A percentile compares a stretch with the other conserved stretches of the same genome.
These are phyloP conservation scores for Helianthus tuberosus DNA, from an alignment of 129 eudicot species.

Conservation along the genomic window DNA sequence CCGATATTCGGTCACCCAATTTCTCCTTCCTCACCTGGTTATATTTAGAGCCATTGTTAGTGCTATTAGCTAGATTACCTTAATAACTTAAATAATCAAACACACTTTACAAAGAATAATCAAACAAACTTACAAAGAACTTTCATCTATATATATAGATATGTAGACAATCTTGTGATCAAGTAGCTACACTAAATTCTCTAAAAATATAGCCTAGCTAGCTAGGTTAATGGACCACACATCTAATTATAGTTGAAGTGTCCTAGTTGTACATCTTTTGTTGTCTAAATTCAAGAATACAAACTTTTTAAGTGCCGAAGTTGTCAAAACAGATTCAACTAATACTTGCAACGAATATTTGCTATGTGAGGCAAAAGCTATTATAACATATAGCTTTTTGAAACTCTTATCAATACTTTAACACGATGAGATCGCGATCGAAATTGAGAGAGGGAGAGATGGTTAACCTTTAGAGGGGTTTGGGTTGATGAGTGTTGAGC, in stretches of 20 bases:
- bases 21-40: constrained; percentile 92
- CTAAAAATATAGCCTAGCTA: neutral
- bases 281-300: constrained; percentile 5
- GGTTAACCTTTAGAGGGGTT: constrained; percentile 76
- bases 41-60: constrained; percentile 12
- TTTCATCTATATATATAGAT: neutral
- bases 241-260: constrained; percentile 17
- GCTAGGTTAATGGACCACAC: constrained; percentile 23
- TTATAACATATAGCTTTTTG: neutral
- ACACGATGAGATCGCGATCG: neutral
- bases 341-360: neutral
- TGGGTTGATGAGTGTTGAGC: constrained; percentile 69
- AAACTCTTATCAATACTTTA: neutral
- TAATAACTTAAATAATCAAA: neutral
- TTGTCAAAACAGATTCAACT: neutral
- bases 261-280: neutral
- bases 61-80: constrained; percentile 1
- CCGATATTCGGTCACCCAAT: constrained; percentile 81
- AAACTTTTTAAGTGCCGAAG: neutral
- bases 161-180: constrained; percentile 2
- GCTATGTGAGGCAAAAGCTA: constrained; percentile 11
- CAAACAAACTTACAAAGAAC: neutral
- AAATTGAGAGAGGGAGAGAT: constrained; percentile 11
- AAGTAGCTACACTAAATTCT: constrained; percentile 7
- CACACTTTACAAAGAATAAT: neutral